Evolutionary conservation across 2,329 filamentous ascomycete species (phyloP).

Genomic region (Fusarium napiforme): DNA sequence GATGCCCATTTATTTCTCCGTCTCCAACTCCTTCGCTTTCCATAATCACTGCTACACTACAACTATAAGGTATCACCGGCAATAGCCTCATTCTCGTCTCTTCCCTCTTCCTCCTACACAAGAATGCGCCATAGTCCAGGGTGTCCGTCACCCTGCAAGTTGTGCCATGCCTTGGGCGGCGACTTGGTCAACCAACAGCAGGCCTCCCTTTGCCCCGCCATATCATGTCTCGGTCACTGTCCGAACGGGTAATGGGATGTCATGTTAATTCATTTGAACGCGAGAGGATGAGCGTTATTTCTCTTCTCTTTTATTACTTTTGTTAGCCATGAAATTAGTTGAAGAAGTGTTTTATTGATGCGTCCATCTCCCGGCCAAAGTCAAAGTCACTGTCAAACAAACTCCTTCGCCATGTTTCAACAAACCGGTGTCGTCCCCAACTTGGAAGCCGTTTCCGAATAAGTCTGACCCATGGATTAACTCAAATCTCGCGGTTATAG

Average conservation of each 20-base stretch:
- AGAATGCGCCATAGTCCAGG: slow-evolving; percentile 20
- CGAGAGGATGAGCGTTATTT: slow-evolving; percentile 17
- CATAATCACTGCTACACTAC: background rate
- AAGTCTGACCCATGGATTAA: slow-evolving; percentile 23
- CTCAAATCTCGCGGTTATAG: slow-evolving; percentile 1
- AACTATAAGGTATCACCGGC: slow-evolving; percentile 6
- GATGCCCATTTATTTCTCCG: slow-evolving; percentile 9
- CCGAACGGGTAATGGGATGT: slow-evolving; percentile 37
- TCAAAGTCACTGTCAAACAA: background rate
- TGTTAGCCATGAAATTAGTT: background rate
- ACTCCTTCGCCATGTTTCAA: slow-evolving; percentile 18
- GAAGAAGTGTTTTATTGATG: background rate
- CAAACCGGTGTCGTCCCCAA: slow-evolving; percentile 21
- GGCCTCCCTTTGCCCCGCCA: slow-evolving; percentile 34
- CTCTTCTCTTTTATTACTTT: slow-evolving; percentile 33
- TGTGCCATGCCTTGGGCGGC: slow-evolving; percentile 27
- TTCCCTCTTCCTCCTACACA: background rate
- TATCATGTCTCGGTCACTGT: slow-evolving; percentile 43
- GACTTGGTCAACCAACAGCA: slow-evolving; percentile 34
- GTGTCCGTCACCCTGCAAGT: slow-evolving; percentile 31
- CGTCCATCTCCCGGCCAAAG: background rate
- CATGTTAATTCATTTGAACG: slow-evolving; percentile 36
- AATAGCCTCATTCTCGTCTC: slow-evolving; percentile 8
- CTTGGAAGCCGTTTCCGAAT: slow-evolving; percentile 23
- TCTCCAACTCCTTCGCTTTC: background rate